A percentile compares a stretch with the other conserved stretches of the same genome.
These are phyloP conservation scores for Dendrostoma leiphaemia DNA, from an alignment of 2,329 filamentous ascomycete genomes.

Conservation along the genomic window DNA sequence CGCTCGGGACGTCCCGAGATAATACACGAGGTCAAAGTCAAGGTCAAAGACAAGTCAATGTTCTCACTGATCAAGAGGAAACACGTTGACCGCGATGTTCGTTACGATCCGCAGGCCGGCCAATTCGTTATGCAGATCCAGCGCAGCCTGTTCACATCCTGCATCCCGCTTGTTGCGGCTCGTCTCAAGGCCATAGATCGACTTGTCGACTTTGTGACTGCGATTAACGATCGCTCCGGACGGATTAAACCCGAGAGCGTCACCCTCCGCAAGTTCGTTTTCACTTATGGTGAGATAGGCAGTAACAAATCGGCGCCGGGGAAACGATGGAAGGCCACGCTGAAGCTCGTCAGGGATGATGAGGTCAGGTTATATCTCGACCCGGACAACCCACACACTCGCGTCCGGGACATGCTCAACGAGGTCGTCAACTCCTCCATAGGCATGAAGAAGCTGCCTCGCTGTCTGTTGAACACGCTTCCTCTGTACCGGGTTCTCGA, in stretches of 20 bases:
- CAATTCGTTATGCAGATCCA: conserved; percentile 60
- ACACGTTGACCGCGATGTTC: conserved; percentile 59
- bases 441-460: conserved; percentile 52
- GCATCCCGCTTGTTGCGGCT: conserved; percentile 57
- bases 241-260: conserved; percentile 58
- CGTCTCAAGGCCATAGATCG: conserved; percentile 67
- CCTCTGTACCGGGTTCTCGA: conserved; percentile 63
- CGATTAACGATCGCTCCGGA: conserved; percentile 55
- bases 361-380: conserved; percentile 59
- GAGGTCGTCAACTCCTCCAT: conserved; percentile 54
- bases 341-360: conserved; percentile 54
- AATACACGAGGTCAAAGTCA: conserved; percentile 53
- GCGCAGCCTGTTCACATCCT: conserved; percentile 52
- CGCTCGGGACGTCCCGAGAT: conserved; percentile 30
- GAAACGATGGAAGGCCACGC: conserved; percentile 47
- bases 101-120: conserved; percentile 57
- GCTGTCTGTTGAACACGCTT: conserved; percentile 58
- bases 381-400: conserved; percentile 64
- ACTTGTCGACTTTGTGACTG: conserved; percentile 67
- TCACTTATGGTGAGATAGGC: conserved; percentile 58
- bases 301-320: conserved; percentile 24
- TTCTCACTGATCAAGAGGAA: conserved; percentile 54
- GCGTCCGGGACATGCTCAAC: conserved; percentile 58
- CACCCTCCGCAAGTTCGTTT: conserved; percentile 61
- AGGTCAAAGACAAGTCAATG: conserved; percentile 50